Percentiles rank a stretch among this genome's conserved stretches.
These are phyloP conservation scores for Zizania latifolia DNA, from an alignment of 176 grass and related monocot species.

Conservation along the genomic window DNA sequence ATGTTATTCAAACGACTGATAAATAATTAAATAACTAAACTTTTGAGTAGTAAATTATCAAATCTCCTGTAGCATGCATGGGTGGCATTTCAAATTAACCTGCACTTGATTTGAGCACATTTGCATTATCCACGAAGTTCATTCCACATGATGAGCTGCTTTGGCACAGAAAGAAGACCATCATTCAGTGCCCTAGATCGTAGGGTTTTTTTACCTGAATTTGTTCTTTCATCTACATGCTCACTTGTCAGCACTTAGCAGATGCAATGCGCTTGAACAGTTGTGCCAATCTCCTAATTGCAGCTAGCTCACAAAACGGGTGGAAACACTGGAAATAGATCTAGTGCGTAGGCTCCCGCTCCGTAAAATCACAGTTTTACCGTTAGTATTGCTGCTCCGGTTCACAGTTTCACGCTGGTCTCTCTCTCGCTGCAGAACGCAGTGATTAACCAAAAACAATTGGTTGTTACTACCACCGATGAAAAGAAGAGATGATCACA, in stretches of 20 bases:
- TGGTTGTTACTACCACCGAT: neutral
- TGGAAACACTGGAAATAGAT: too few relatives aligned
- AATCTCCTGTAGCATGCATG: neutral
- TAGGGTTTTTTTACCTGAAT: neutral
- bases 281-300: neutral
- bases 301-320: neutral
- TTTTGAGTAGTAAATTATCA: too few relatives aligned
- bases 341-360: too few relatives aligned
- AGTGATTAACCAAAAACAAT: neutral
- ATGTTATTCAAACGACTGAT: too few relatives aligned
- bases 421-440: neutral
- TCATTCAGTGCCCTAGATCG: neutral
- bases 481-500: constrained; percentile 33
- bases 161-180: neutral
- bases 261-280: neutral
- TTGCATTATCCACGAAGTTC: neutral
- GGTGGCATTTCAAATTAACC: neutral
- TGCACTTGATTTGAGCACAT: neutral
- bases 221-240: too few relatives aligned
- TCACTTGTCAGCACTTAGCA: neutral
- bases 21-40: too few relatives aligned
- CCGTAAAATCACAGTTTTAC: too few relatives aligned
- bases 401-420: constrained; percentile 18
- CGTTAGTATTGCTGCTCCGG: neutral
- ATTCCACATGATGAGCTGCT: neutral